A percentile compares a stretch with the other conserved stretches of the same genome.
phyloP scores from a whole-genome alignment of 805 yeast genomes.

The Ogataea paraovalis region DNA sequence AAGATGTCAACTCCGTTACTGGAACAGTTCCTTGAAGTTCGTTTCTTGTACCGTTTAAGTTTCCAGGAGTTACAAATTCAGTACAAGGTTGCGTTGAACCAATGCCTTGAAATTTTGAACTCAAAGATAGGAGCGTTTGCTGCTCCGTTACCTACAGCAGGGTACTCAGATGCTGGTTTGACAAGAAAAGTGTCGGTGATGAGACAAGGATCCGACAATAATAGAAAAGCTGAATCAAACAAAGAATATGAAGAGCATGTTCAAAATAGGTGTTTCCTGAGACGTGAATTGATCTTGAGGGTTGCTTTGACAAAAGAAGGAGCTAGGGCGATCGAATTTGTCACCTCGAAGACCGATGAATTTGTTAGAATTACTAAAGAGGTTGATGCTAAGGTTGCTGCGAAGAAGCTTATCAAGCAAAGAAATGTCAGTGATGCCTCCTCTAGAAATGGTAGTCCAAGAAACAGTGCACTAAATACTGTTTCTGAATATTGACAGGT shows the following conservation, averaged over 20 bases:
- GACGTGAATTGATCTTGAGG: conserved; percentile 14
- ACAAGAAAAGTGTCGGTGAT: conserved; percentile 11
- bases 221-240: conserved; percentile 7
- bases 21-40: conserved; percentile 5
- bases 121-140: background rate
- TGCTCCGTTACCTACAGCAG: background rate
- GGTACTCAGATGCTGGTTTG: conserved; percentile 1
- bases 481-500: too few species aligned
- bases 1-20: conserved; percentile 7
- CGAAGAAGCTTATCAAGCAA: conserved; percentile 8
- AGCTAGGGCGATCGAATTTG: conserved; percentile 8
- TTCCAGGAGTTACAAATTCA: conserved; percentile 11
- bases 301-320: conserved; percentile 18
- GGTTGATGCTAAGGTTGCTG: conserved; percentile 8
- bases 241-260: conserved; percentile 4
- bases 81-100: conserved; percentile 3
- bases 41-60: conserved; percentile 4
- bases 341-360: conserved; percentile 7
- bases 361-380: conserved; percentile 6
- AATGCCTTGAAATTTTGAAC: conserved; percentile 4
- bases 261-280: conserved; percentile 4
- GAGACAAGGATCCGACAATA: conserved; percentile 13
- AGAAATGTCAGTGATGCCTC: background rate
- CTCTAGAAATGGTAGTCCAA: background rate
- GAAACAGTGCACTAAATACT: background rate